Base-by-base conservation (phyloP, 441 rosid genomes). In the Populus tomentosa region DNA sequence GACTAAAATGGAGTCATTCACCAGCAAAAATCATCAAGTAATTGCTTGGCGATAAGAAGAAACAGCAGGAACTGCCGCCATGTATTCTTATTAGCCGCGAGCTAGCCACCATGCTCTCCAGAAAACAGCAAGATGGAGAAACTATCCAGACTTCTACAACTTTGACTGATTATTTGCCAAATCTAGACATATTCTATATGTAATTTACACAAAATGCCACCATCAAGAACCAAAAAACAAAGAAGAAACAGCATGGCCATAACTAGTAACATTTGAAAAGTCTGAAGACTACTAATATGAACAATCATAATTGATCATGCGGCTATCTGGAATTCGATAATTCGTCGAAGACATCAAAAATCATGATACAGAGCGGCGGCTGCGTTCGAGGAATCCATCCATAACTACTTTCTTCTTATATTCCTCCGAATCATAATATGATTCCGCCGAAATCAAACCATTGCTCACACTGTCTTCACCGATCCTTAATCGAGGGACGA, bases 371-470 rank as follows among this genome's bases (percentile, higher is more conserved):
- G 73, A 71, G 59, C 85, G 80, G 77, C 62, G 85, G 35, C 76
- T 79, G 36, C 94, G 86, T 10, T 87, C 87, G 21, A 94, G 91
- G 79, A 94, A 80, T 18, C 97, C 98, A 26, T 89, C 91, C 84
- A 92, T 69, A 71, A 92, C 87, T 81, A 92, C 93, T 77, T 78
- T 89, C 84, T 84, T 90, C 79, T 87, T 90, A 53, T 86, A 79
- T 69, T 88, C 90, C 70, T 86, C 81, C 30, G 90, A 87, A 66
- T 80, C 75, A 73, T 89, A 79, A 78, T 82, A 84, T 59, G 32
- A 63, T 23, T 56, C 84, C n/a, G 3, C 69, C 38, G 69, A 56
- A 50, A 73, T 74, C 30, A 32, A 21, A 14, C 69, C 71, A 11
- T 59, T 26, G 69, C 79, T 36, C 9, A 6, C 64, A 14, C 16